These are phyloP conservation scores for Spirogloea muscicola DNA, from an alignment of 139 green algal species.

Conservation along the genomic window DNA sequence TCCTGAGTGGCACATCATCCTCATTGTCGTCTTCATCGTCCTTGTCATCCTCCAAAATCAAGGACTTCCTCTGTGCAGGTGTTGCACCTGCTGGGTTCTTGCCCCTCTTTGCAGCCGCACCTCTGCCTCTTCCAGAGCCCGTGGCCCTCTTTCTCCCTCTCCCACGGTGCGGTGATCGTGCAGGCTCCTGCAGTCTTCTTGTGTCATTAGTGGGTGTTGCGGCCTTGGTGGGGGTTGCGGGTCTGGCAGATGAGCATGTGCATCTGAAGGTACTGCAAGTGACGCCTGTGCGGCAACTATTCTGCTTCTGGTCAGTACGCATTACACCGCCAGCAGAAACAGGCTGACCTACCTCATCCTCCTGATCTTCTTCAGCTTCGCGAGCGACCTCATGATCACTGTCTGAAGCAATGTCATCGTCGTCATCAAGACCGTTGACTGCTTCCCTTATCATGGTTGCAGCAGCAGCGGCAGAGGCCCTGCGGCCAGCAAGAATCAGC, in stretches of 20 bases:
- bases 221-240: not conserved
- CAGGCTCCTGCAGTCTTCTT: slow-evolving; percentile 9
- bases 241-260: not conserved
- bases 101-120: not conserved
- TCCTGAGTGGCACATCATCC: no score
- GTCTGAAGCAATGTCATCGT: not conserved
- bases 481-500: slow-evolving; percentile 15
- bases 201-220: not conserved
- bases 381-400: not conserved
- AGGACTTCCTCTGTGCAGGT: not conserved
- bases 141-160: not conserved
- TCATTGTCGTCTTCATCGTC: not conserved
- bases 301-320: not conserved
- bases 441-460: not conserved
- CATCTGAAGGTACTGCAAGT: not conserved
- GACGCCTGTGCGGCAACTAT: not conserved
- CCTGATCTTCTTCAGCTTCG: not conserved
- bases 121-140: not conserved
- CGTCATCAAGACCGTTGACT: not conserved
- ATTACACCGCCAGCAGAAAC: no score
- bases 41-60: slow-evolving; percentile 11
- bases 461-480: not conserved
- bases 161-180: not conserved
- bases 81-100: not conserved
- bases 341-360: not conserved